These are phyloP conservation scores for Sorghum bicolor DNA, from an alignment of 176 grass and related monocot species.

Conservation along the genomic window Sorghum_bicolor_NCBIv3 NC_012879.2:56579501-56580000, in stretches of 20 bases:
- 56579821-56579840: background rate
- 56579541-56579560: conserved; percentile 65
- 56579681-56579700: conserved; percentile 88
- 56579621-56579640: conserved; percentile 26
- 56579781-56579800: background rate
- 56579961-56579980: background rate
- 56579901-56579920: conserved; percentile 75
- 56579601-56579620: background rate
- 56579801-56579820: conserved; percentile 3
- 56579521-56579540: conserved; percentile 23
- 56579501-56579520: conserved; percentile 32
- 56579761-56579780: background rate
- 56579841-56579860: background rate
- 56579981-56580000: background rate
- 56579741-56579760: conserved; percentile 71
- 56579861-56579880: conserved; percentile 69
- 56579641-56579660: conserved; percentile 38
- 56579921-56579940: conserved; percentile 89
- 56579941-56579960: background rate
- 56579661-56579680: conserved; percentile 34
- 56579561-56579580: conserved; percentile 19
- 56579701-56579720: conserved; percentile 95
- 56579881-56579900: conserved; percentile 98
- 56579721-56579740: conserved; percentile 69
- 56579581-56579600: background rate